phyloP scores from a whole-genome alignment of 768 basidiomycete species.

The Boletus subcaerulescens region DNA sequence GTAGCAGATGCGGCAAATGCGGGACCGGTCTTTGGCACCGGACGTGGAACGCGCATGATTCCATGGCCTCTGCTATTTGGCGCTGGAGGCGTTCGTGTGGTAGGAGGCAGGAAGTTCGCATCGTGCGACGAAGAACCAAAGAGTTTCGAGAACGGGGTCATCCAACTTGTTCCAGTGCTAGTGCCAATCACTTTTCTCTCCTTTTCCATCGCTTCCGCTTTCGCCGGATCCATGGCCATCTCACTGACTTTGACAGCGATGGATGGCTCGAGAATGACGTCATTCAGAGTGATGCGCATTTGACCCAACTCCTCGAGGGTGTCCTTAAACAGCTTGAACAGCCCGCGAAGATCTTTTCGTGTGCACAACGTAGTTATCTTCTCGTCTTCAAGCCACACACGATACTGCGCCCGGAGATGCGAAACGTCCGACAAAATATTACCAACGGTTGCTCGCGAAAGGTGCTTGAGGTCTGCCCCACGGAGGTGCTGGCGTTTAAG shows the following conservation, averaged over 20 bases:
- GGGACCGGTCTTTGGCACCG: slow-evolving; percentile 78
- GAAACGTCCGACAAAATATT: slow-evolving; percentile 69
- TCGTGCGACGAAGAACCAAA: slow-evolving; percentile 47
- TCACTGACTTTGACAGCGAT: slow-evolving; percentile 72
- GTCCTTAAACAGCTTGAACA: slow-evolving; percentile 87
- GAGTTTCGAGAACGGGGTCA: slow-evolving; percentile 81
- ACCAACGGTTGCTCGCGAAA: slow-evolving; percentile 79
- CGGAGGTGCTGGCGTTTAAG: slow-evolving; percentile 87
- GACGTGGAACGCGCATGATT: slow-evolving; percentile 34
- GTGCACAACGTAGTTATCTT: slow-evolving; percentile 59
- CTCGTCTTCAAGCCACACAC: slow-evolving; percentile 72
- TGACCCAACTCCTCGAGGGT: slow-evolving; percentile 79
- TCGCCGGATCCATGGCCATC: slow-evolving; percentile 58
- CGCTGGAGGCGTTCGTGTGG: slow-evolving; percentile 26
- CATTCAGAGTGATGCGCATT: slow-evolving; percentile 80
- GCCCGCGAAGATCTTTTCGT: slow-evolving; percentile 73
- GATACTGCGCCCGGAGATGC: slow-evolving; percentile 70
- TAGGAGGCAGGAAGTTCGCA: slow-evolving; percentile 2
- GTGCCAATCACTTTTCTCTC: slow-evolving; percentile 31
- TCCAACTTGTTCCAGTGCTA: slow-evolving; percentile 59
- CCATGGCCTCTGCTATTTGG: slow-evolving; percentile 26
- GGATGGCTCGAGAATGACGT: slow-evolving; percentile 84
- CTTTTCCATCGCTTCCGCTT: slow-evolving; percentile 41
- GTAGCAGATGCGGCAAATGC: slow-evolving; percentile 85
- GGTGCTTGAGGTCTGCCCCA: slow-evolving; percentile 81